Evolutionary conservation across 257 asterid species (phyloP), one percentile per base, ranked within the genome.

Genomic region (Leonotis leonurus): DNA sequence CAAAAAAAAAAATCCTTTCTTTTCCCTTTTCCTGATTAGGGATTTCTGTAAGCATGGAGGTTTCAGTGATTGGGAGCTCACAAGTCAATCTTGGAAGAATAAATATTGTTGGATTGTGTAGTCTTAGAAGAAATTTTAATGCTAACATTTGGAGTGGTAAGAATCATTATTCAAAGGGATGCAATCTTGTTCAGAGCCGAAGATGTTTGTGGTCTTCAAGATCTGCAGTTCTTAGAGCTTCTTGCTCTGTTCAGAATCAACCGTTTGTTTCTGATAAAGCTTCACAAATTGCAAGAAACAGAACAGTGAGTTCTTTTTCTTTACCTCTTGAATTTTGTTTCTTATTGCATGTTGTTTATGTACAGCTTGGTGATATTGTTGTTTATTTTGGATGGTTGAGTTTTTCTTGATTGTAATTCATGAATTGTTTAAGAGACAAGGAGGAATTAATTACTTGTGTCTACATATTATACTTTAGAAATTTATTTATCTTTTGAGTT

Each of bases 61-160:
- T 81, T 60, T 88, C 88, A 27, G 73, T 79, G 39, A 74, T 82
- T 17, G 84, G 90, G 65, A 85, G 85, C 78, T 85, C 94, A 52
- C 86, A 82, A 77, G 71, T 85, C 68, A 77, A 72, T 77, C 65
- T 73, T 51, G 78, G 73, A 8, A 75, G 85, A 66, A 32, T 20
- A 6, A 71, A 35, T 68, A 76, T 72, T 69, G 59, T 61, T 73
- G 85, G 85, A 53, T 32, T 79, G 14, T 83, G 82, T 64, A 78
- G 29, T 62, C 72, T 76, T 55, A 66, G 77, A 78, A 86, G 69
- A 62, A 87, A 74, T 65, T 67, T 77, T 75, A 74, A 77, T 74
- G 30, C 57, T 51, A 75, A 76, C 57, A 49, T 70, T 27, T 64
- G 39, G 44, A 67, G 56, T 75, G 48, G 37, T 26, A 73, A 48